These are phyloP conservation scores for Spizellomyces punctatus DNA, from an alignment of 192 early-diverging fungal genomes.

Conservation along the genomic window DNA sequence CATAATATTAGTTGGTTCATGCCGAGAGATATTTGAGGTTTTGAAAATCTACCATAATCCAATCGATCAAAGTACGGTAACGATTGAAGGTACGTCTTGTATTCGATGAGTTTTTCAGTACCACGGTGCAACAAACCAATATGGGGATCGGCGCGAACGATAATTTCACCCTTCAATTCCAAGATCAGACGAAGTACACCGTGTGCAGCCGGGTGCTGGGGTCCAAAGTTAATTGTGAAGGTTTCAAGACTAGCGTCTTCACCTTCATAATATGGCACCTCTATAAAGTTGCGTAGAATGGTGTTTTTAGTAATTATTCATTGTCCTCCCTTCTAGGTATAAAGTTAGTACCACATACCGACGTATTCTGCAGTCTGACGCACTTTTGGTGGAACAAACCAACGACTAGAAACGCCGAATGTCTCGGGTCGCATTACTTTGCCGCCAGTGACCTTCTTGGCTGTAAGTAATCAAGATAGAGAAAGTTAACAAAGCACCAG, in stretches of 20 bases:
- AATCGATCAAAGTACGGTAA: conserved; percentile 98
- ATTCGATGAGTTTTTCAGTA: conserved; percentile 99
- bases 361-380: conserved; percentile 43
- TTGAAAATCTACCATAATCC: conserved; percentile 70
- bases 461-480: neutral
- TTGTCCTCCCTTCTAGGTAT: neutral
- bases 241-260: conserved; percentile 62
- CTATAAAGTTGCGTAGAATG: conserved; percentile 31
- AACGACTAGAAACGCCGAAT: conserved; percentile 42
- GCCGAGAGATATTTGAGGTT: neutral
- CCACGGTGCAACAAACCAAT: conserved; percentile 96
- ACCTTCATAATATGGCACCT: conserved; percentile 46
- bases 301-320: too few relatives aligned
- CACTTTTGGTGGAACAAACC: conserved; percentile 62
- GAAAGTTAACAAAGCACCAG: neutral
- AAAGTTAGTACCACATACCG: conserved; percentile 19
- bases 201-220: conserved; percentile 99
- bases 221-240: conserved; percentile 99
- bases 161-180: conserved; percentile 90
- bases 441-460: conserved; percentile 3
- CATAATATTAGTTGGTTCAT: neutral
- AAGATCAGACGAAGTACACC: conserved; percentile 91
- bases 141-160: conserved; percentile 94
- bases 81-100: conserved; percentile 97
- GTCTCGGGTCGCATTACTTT: conserved; percentile 45